Evolutionary conservation across 2,329 filamentous ascomycete species (phyloP), one percentile per base, ranked within the genome.

Genomic region (Aspergillus novofumigatus): DNA sequence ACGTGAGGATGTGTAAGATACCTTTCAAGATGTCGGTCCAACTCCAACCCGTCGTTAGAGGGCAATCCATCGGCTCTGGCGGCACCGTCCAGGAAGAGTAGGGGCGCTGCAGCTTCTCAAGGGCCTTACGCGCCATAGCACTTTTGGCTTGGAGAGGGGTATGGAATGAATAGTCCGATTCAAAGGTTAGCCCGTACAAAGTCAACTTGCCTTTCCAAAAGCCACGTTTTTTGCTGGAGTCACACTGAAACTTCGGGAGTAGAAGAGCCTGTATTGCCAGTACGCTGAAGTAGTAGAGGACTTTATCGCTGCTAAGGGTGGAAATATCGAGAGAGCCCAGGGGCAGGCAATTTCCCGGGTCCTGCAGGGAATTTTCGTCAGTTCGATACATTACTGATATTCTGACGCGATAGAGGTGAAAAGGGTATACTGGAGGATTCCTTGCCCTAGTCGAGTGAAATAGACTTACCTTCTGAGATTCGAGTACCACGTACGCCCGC

Each of bases 231-330:
- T 56, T 28, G 50, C 48, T 42, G 25, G 52, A 28, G 3, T 56
- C 62, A 57, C 64, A 72, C 1, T 65, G 54, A 44, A 71, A 70
- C 1, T 51, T 53, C 0, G 72, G 70, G 6, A 58, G 48, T 9
- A 74, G 61, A 7, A 59, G 49, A 10, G 62, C 63, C 50, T 70
- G 64, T 6, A 67, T 56, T 1, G 61, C 55, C 5, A 75, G 47
- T 1, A 72, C 64, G 10, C 69, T 69, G 53, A 74, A 75, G 52
- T 62, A 68, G 20, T 72, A 75, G 5, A 75, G 47, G 1, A 67
- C 61, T 21, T 66, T 58, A 4, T 59, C 52, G n/a, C 53, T 51
- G 8, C 52, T 56, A 49, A 72, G 35, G 2, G 23, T 45, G 58
- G 52, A 8, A 64, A 57, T 20, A 25, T 51, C 5, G 3, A 57